Evolutionary conservation across 2,329 filamentous ascomycete genomes (phyloP).

Genomic region (Colletotrichum magnum): DNA sequence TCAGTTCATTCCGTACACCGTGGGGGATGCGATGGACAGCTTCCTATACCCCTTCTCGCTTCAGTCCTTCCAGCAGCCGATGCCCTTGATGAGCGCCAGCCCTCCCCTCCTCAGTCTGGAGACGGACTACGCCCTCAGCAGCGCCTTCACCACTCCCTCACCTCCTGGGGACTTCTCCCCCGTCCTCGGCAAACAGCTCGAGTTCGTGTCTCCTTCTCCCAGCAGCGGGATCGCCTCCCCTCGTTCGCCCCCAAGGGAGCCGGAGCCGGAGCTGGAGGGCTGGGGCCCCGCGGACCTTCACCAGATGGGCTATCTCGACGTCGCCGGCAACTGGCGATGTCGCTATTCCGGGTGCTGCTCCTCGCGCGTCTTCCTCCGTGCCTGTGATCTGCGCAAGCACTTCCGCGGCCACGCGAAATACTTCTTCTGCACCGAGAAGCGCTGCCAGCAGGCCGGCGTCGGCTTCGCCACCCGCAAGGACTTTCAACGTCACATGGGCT

Average conservation of each 20-base stretch:
- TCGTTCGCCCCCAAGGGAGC: slow-evolving; percentile 9
- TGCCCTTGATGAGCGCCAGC: slow-evolving; percentile 16
- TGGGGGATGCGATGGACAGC: slow-evolving; percentile 11
- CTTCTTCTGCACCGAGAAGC: slow-evolving; percentile 38
- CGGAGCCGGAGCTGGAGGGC: slow-evolving; percentile 9
- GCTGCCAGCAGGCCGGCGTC: slow-evolving; percentile 28
- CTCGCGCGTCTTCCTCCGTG: slow-evolving; percentile 31
- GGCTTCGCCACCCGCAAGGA: slow-evolving; percentile 36
- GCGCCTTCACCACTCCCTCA: neutral
- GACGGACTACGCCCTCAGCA: slow-evolving; percentile 1
- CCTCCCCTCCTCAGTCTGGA: neutral
- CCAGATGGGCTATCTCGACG: slow-evolving; percentile 35
- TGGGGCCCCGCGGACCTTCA: slow-evolving; percentile 25
- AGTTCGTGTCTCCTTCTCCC: slow-evolving; percentile 1
- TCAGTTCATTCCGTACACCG: slow-evolving; percentile 25
- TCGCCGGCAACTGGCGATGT: slow-evolving; percentile 34
- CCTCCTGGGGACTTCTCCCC: slow-evolving; percentile 20
- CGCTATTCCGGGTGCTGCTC: slow-evolving; percentile 31
- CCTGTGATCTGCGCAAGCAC: slow-evolving; percentile 32
- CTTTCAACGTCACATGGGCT: slow-evolving; percentile 37
- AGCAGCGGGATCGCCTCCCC: slow-evolving; percentile 15
- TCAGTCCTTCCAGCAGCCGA: slow-evolving; percentile 5
- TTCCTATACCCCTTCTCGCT: slow-evolving; percentile 27
- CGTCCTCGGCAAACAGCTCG: slow-evolving; percentile 7
- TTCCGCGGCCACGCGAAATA: slow-evolving; percentile 35